phyloP scores from a whole-genome alignment of 192 early-diverging fungal species.

The Paraglomus brasilianum region DNA sequence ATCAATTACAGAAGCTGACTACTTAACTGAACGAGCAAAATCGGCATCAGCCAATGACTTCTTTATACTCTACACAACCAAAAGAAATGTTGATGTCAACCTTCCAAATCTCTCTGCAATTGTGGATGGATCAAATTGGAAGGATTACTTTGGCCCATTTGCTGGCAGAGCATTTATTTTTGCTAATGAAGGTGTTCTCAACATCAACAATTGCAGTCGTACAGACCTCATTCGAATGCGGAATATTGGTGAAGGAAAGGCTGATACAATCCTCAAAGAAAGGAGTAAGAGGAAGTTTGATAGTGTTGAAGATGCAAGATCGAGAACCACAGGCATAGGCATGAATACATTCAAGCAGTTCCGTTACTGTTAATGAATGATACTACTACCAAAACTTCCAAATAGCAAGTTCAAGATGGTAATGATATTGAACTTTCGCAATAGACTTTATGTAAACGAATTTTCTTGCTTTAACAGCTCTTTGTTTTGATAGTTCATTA shows the following conservation, averaged over 20 bases:
- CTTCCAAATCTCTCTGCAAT: conserved; percentile 33
- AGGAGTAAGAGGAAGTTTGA: conserved; percentile 28
- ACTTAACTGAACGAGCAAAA: conserved; percentile 27
- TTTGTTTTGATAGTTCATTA: too few species aligned
- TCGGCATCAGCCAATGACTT: conserved; percentile 37
- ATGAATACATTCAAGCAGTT: too few species aligned
- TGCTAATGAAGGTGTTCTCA: conserved; percentile 24
- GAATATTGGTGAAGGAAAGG: conserved; percentile 24
- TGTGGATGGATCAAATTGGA: conserved; percentile 35
- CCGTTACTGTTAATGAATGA: too few species aligned
- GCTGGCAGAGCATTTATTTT: conserved; percentile 33
- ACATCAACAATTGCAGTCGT: conserved; percentile 24
- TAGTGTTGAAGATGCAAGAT: conserved; percentile 31
- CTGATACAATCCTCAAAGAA: conserved; percentile 27
- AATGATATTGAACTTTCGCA: too few species aligned
- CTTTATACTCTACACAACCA: conserved; percentile 37
- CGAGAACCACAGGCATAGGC: conserved; percentile 8
- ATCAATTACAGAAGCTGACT: conserved; percentile 13
- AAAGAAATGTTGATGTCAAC: conserved; percentile 25
- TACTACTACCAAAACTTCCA: too few species aligned
- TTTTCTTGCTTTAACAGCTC: too few species aligned
- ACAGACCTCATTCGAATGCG: conserved; percentile 29
- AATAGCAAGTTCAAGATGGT: too few species aligned
- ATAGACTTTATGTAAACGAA: too few species aligned
- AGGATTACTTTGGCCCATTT: conserved; percentile 36